Evolutionary conservation across 2,329 filamentous ascomycete genomes (phyloP), one percentile per base, ranked within the genome.

Genomic region (Fusarium sp.): DNA sequence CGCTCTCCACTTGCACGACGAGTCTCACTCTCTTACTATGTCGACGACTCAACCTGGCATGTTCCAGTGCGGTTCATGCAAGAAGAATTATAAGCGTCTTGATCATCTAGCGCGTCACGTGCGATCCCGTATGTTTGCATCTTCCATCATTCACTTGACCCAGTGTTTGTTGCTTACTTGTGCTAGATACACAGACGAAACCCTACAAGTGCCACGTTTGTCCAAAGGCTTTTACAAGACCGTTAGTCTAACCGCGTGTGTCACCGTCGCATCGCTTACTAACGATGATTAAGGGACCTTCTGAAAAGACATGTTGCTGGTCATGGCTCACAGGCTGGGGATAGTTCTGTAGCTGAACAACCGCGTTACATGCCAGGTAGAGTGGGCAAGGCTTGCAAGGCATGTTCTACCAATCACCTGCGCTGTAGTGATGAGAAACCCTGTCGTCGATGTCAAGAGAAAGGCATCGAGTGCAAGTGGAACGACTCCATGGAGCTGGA

Each of bases 61-160:
- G 43, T 79, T 79, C 64, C 78, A 80, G 42, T 80, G 79, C 32
- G 78, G 75, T 21, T 72, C 68, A 6, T 79, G 78, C 38, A 72
- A 79, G 30, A 75, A 72, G 38, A 69, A 71, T 11, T 81, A 79
- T 52, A 79, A 73, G 44, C 75, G 80, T 9, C 57, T 79, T 46
- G 80, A 81, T 50, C 80, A 81, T 70, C 72, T 81, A 13, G 75
- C 77, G 16, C 79, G 80, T 33, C 80, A 81, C 69, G 75, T 81
- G 25, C 76, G 79, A n/a, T 80, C 80, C 15, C 80, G 80, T 82
- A 73, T 44, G 77, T 64, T 4, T 19, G 42, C n/a, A 12, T 23
- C 25, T 15, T 8, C 15, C 61, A 23, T 16, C 25, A 21, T 18
- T 8, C 16, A 38, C 33, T 47, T 19, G 19, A 33, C 15, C 8